Percentiles rank a stretch among this genome's conserved stretches.
phyloP scores from a whole-genome alignment of 805 yeast genomes.

The Pichia nakasei region DNA sequence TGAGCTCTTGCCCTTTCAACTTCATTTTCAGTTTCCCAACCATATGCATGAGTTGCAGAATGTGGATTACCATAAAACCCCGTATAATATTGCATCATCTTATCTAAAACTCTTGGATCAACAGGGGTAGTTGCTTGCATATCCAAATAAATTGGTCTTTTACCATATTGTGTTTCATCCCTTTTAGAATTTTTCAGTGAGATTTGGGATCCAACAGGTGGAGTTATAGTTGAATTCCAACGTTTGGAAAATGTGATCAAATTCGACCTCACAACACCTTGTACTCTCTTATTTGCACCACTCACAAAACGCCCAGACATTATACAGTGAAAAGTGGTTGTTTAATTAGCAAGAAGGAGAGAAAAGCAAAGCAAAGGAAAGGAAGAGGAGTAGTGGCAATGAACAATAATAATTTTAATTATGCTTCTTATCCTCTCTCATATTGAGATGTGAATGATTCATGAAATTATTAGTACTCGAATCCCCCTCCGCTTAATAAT shows the following conservation, averaged over 20 bases:
- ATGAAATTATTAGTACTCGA: no score
- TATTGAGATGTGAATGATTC: no score
- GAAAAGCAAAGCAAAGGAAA: no score
- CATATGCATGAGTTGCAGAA: conserved; percentile 92
- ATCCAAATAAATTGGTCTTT: conserved; percentile 90
- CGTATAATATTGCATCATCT: conserved; percentile 77
- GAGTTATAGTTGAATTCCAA: conserved; percentile 13
- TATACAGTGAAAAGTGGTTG: no score
- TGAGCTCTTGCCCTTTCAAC: conserved; percentile 81
- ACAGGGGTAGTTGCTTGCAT: conserved; percentile 99
- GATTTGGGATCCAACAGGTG: conserved; percentile 41
- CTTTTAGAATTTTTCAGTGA: conserved; percentile 35
- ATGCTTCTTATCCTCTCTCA: no score
- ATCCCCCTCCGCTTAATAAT: no score
- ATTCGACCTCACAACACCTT: no score
- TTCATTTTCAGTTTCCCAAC: conserved; percentile 96
- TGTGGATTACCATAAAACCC: conserved; percentile 98
- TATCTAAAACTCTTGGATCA: conserved; percentile 91
- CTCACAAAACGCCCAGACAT: no score
- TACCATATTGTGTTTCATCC: conserved; percentile 42
- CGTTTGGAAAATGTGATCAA: background rate
- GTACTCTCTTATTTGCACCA: no score
- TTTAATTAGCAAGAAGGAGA: no score
- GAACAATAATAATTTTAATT: no score
- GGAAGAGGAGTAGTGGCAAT: no score